phyloP scores from a whole-genome alignment of 2,329 filamentous ascomycete genomes.

The Phialophora expanda region DNA sequence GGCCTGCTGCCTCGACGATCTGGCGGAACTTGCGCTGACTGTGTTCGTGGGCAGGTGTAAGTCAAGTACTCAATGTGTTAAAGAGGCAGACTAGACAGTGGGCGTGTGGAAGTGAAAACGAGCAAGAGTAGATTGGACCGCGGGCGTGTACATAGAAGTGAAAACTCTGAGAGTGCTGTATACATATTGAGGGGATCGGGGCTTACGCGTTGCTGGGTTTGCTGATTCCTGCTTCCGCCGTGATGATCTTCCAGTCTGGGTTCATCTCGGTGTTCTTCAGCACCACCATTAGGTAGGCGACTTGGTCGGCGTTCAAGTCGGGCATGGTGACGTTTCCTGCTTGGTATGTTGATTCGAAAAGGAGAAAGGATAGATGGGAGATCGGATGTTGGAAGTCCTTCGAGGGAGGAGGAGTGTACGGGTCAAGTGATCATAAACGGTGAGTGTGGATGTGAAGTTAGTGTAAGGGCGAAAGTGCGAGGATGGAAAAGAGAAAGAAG shows the following conservation, averaged over 20 bases:
- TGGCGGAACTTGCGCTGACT: conserved; percentile 8
- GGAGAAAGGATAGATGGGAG: neutral
- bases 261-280: conserved; percentile 7
- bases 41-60: neutral
- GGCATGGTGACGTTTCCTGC: neutral
- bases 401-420: neutral
- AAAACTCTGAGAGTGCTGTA: too few relatives aligned
- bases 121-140: too few relatives aligned
- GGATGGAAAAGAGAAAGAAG: too few relatives aligned
- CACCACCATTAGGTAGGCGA: neutral
- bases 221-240: neutral
- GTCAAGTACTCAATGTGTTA: too few relatives aligned
- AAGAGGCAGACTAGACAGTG: too few relatives aligned
- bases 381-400: neutral
- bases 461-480: neutral
- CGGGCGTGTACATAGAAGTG: too few relatives aligned
- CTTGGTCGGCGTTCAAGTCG: neutral
- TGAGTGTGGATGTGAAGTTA: neutral
- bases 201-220: conserved; percentile 2
- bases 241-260: conserved; percentile 1
- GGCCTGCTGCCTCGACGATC: conserved; percentile 2
- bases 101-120: too few relatives aligned
- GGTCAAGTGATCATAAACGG: neutral
- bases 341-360: neutral
- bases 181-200: too few relatives aligned